phyloP scores from a whole-genome alignment of 768 basidiomycete genomes.

The Panus rudis region DNA sequence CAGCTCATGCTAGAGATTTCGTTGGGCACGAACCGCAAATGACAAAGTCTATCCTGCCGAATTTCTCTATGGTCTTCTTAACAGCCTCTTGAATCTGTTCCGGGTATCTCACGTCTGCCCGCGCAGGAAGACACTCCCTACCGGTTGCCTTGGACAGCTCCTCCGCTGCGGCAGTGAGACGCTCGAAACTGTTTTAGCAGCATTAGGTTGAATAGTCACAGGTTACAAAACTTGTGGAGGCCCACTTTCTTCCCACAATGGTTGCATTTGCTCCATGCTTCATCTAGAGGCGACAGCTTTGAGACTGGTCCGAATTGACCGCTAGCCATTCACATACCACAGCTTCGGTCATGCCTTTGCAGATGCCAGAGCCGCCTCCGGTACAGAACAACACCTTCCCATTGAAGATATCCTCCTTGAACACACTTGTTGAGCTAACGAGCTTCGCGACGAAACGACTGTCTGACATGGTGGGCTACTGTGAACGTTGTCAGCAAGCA shows the following conservation, averaged over 20 bases:
- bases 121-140: conserved; percentile 56
- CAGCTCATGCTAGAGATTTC: neutral
- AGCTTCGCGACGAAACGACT: conserved; percentile 35
- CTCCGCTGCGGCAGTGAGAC: conserved; percentile 60
- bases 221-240: too few relatives aligned
- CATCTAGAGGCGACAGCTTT: conserved; percentile 42
- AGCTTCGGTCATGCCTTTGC: conserved; percentile 79
- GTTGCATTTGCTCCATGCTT: conserved; percentile 72
- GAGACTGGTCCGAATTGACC: neutral
- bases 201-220: conserved; percentile 1
- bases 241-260: conserved; percentile 86
- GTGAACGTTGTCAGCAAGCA: too few relatives aligned
- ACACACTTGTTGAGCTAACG: conserved; percentile 52
- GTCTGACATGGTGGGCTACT: conserved; percentile 7
- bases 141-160: conserved; percentile 70
- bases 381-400: conserved; percentile 91
- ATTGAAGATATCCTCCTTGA: conserved; percentile 76
- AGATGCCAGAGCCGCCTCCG: conserved; percentile 90
- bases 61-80: conserved; percentile 60
- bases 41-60: conserved; percentile 90
- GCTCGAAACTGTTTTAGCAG: conserved; percentile 47
- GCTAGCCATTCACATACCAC: conserved; percentile 43
- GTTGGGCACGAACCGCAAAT: conserved; percentile 61
- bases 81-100: conserved; percentile 71
- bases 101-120: conserved; percentile 81